Evolutionary conservation across 805 yeast genomes (phyloP).

Genomic region (Schizosaccharomyces octosporus): DNA sequence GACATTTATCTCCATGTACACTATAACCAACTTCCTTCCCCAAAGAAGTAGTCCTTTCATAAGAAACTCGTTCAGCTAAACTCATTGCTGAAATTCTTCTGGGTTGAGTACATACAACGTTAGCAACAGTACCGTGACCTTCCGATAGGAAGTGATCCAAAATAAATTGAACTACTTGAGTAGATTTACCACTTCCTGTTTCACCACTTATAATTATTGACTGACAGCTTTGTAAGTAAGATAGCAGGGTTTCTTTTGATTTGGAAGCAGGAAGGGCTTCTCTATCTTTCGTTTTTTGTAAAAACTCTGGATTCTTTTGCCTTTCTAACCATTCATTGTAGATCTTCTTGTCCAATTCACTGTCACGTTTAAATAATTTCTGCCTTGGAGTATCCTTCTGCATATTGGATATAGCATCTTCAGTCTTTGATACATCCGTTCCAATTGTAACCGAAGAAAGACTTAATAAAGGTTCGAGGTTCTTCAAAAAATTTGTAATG

Average conservation of each 20-base stretch:
- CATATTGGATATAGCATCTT: background rate
- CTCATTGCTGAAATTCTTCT: conserved; percentile 90
- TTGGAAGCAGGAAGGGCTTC: conserved; percentile 59
- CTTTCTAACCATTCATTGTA: background rate
- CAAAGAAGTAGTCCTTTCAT: conserved; percentile 39
- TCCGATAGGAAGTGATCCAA: conserved; percentile 34
- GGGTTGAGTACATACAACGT: conserved; percentile 78
- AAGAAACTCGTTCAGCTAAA: conserved; percentile 73
- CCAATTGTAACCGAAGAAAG: conserved; percentile 9
- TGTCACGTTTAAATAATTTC: background rate
- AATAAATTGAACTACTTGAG: conserved; percentile 78
- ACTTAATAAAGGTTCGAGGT: conserved; percentile 49
- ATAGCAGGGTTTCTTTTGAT: conserved; percentile 9
- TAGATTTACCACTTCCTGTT: conserved; percentile 92
- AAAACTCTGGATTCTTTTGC: background rate
- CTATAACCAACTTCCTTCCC: conserved; percentile 73
- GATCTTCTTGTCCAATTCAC: background rate
- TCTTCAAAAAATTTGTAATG: conserved; percentile 28
- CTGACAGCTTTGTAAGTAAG: conserved; percentile 22
- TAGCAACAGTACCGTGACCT: conserved; percentile 25
- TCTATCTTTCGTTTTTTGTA: conserved; percentile 17
- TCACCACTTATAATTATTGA: conserved; percentile 81
- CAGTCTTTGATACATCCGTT: background rate
- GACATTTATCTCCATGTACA: conserved; percentile 70
- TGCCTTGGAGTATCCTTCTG: background rate